A percentile compares a stretch with the other conserved stretches of the same genome.
Evolutionary conservation across 2,329 filamentous ascomycete genomes (phyloP).

Genomic region (Nemania sp.): DNA sequence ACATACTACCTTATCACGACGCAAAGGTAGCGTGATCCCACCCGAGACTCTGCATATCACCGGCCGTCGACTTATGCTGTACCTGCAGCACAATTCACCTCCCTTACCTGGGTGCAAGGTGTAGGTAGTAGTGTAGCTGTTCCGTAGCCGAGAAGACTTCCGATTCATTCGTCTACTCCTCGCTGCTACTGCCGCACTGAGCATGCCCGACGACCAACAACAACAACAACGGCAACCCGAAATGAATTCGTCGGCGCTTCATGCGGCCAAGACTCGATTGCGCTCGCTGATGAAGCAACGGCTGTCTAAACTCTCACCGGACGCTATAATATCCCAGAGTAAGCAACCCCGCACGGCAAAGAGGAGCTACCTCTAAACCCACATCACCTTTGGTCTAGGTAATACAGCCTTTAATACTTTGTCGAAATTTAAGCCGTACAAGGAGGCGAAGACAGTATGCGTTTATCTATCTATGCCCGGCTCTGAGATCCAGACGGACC

Average conservation of each 20-base stretch:
- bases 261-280: conserved; percentile 80
- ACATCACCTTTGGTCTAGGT: conserved; percentile 62
- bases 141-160: not conserved
- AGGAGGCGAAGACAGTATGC: conserved; percentile 79
- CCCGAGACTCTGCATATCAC: conserved; percentile 7
- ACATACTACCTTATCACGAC: not conserved
- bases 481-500: conserved; percentile 85
- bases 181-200: conserved; percentile 20
- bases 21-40: conserved; percentile 10
- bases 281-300: conserved; percentile 76
- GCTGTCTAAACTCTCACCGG: conserved; percentile 70
- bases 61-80: not conserved
- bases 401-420: conserved; percentile 73
- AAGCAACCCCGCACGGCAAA: conserved; percentile 51
- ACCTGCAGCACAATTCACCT: conserved; percentile 13
- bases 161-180: conserved; percentile 19
- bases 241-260: conserved; percentile 59
- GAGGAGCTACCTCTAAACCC: conserved; percentile 26
- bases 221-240: conserved; percentile 43
- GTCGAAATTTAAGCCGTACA: conserved; percentile 77
- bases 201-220: conserved; percentile 41
- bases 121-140: not conserved
- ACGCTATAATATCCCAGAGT: conserved; percentile 78
- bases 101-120: not conserved
- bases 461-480: conserved; percentile 94